Evolutionary conservation across 108 stramenopile genomes (phyloP).

Genomic region (Nitzschia palea): DNA sequence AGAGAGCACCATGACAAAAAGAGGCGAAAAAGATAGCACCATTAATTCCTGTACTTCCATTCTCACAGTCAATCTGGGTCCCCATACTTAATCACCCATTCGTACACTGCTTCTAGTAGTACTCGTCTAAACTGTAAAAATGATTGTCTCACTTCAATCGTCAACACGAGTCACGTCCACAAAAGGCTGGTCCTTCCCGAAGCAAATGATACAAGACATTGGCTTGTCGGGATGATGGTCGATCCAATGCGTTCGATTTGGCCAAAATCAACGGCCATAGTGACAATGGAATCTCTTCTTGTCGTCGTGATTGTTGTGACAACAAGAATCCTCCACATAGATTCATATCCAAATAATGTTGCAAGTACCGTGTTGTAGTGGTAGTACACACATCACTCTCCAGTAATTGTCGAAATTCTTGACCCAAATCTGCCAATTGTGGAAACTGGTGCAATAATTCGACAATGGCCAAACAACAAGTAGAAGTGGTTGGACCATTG

Average conservation of each 20-base stretch:
- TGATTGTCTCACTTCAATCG: too few species aligned
- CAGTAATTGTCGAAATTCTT: background rate
- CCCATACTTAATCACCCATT: too few species aligned
- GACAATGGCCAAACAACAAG: too few species aligned
- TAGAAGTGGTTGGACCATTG: too few species aligned
- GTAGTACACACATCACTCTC: too few species aligned
- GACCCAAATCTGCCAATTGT: background rate
- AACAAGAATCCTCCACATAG: background rate
- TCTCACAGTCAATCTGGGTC: too few species aligned
- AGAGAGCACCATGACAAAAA: too few species aligned
- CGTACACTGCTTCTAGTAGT: too few species aligned
- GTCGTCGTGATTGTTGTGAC: background rate
- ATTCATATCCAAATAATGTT: slow-evolving; percentile 2
- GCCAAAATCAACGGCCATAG: background rate
- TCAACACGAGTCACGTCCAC: background rate
- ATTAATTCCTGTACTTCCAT: too few species aligned
- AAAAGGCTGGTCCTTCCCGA: slow-evolving; percentile 2
- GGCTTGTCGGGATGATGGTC: background rate
- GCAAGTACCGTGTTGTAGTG: background rate
- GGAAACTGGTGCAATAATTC: background rate
- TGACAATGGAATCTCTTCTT: background rate
- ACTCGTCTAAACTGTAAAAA: too few species aligned
- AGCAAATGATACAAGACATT: background rate
- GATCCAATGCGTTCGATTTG: background rate
- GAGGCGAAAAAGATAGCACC: too few species aligned